Base-by-base conservation (phyloP, 106 monocot genomes). In the Acanthochlamys bracteata region DNA sequence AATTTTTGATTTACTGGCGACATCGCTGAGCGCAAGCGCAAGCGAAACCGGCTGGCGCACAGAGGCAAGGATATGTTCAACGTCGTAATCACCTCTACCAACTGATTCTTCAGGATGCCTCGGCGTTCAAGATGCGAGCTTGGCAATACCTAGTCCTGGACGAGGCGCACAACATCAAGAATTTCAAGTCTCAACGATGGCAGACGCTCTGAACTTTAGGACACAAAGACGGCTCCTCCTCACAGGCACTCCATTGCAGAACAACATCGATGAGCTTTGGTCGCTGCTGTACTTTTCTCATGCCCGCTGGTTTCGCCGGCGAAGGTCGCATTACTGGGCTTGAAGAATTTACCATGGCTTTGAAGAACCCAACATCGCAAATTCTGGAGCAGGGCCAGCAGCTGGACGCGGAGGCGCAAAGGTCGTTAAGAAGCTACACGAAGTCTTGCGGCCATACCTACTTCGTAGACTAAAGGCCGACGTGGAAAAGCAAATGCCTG, bases 111-210 rank as follows among this genome's bases (percentile, higher is more conserved):
- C 98, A 98, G 62, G 98, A 98, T 61, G 82, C 98, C 13, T 92
- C 91, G 72, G 82, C 85, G 57, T 98, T 98, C 66, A 98, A 92
- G 66, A 47, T 88, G 19, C 91, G 89, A 64, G 92, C 85, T 68
- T 98, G 98, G 98, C 91, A 98, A 66, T 98, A 98, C 74, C 83
- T 98, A 25, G 92, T 98, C 67, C 73, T 98, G 22, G 98, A 98
- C 78, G 98, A 98, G 83, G 98, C 98, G 53, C 98, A 98, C 81
- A 42, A 92, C 11, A 98, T 98, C 72, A 98, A 98, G 75, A 98
- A 98, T 68, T 98, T 91, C 91, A 98, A 98, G 77, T 98, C 98
- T 24, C 98, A 98, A 72, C 76, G 98, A 60, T 98, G 98, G 98
- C 98, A 98, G 60, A 98, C 98, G 53, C 66, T 98, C 9, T 98